A percentile compares a stretch with the other conserved stretches of the same genome.
These are phyloP conservation scores for Penicillium soppii DNA, from an alignment of 495 filamentous ascomycete species.

Conservation along the genomic window DNA sequence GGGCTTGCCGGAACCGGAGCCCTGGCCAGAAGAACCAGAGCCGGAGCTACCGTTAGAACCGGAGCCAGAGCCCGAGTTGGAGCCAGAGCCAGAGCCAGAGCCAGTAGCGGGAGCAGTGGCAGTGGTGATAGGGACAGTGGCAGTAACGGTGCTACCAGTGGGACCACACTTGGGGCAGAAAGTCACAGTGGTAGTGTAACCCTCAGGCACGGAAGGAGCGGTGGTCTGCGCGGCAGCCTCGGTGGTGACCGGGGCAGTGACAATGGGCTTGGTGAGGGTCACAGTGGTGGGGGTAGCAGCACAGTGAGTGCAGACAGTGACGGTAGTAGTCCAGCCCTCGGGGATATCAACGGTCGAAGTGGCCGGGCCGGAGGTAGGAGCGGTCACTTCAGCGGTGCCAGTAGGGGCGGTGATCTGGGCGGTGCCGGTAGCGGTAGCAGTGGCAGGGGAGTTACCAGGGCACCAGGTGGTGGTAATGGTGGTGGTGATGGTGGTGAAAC, in stretches of 20 bases:
- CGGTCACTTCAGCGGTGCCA: conserved; percentile 16
- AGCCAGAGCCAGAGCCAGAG: not conserved
- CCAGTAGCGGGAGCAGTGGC: conserved; percentile 7
- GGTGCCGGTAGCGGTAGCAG: conserved; percentile 22
- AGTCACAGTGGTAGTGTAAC: conserved; percentile 40
- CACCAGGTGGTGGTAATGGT: conserved; percentile 41
- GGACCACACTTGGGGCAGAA: conserved; percentile 42
- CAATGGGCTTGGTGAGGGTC: conserved; percentile 41
- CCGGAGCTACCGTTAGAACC: not conserved
- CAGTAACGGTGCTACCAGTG: conserved; percentile 32
- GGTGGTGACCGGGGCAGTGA: conserved; percentile 5
- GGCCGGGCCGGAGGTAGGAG: conserved; percentile 13
- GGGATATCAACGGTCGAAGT: conserved; percentile 29
- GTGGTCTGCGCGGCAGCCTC: conserved; percentile 11
- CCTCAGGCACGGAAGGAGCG: conserved; percentile 22
- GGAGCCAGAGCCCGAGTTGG: not conserved
- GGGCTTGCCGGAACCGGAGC: conserved; percentile 3
- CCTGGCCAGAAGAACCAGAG: conserved; percentile 3
- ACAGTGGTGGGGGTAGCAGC: conserved; percentile 39
- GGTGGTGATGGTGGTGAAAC: conserved; percentile 45
- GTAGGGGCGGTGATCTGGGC: conserved; percentile 18
- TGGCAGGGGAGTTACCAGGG: conserved; percentile 29
- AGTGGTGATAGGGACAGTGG: conserved; percentile 28
- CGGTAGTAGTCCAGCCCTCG: conserved; percentile 49
- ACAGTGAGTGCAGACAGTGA: conserved; percentile 48